Evolutionary conservation across 257 asterid genomes (phyloP).

Genomic region (Solanum rostratum): DNA sequence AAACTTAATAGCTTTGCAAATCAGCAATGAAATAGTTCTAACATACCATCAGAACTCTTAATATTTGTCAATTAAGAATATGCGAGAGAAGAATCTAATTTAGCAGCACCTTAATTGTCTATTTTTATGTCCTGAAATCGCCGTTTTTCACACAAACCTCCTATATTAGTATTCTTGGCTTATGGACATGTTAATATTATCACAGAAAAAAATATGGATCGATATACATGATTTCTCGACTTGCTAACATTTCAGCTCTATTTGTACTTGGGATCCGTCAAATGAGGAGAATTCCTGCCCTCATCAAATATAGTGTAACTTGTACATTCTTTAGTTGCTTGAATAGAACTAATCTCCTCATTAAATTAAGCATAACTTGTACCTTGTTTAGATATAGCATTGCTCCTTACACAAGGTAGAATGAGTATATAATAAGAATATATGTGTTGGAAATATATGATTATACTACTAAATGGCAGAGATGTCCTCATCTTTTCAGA

Average conservation of each 20-base stretch:
- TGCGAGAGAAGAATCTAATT: neutral
- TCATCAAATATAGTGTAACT: neutral
- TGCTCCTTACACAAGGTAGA: neutral
- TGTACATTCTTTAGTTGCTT: neutral
- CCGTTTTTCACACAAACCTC: neutral
- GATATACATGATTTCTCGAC: neutral
- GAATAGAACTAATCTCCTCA: neutral
- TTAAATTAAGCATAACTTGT: neutral
- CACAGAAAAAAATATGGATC: neutral
- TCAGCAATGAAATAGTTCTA: neutral
- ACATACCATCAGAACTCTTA: neutral
- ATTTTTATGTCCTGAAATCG: neutral
- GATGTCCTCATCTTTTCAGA: neutral
- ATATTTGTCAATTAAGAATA: neutral
- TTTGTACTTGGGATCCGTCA: neutral
- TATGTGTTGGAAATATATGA: neutral
- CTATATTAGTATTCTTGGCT: neutral
- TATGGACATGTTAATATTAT: neutral
- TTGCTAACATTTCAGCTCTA: neutral
- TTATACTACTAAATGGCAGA: neutral
- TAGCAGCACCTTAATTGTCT: neutral
- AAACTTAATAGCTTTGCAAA: neutral
- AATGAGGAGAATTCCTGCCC: neutral
- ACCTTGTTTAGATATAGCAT: neutral
- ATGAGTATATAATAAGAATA: neutral